Percentiles rank a stretch among this genome's conserved stretches.
Conservation (phyloP, 148 eudicot species). For the Mesembryanthemum crystallinum region DNA sequence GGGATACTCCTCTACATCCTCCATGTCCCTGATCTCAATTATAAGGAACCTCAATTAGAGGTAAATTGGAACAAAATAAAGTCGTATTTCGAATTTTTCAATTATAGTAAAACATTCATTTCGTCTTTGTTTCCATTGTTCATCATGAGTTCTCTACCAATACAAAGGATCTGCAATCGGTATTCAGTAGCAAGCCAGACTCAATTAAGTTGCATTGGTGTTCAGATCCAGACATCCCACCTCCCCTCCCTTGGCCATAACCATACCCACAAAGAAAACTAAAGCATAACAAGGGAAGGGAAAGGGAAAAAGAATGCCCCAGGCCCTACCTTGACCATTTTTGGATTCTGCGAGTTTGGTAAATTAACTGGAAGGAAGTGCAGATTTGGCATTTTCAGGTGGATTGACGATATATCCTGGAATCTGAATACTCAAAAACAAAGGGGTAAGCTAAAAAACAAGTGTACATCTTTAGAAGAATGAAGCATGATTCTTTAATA, state of each 20-base stretch:
- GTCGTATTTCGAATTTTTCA: too few relatives aligned
- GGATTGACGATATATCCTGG: slow-evolving; percentile 62
- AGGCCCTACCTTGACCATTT: slow-evolving; percentile 71
- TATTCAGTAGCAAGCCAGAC: not conserved
- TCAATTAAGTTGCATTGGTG: not conserved
- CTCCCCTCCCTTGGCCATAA: too few relatives aligned
- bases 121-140: not conserved
- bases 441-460: not conserved
- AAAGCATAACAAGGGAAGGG: too few relatives aligned
- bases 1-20: not conserved
- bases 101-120: too few relatives aligned
- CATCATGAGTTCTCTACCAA: not conserved
- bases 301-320: too few relatives aligned
- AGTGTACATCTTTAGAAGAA: not conserved
- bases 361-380: slow-evolving; percentile 91
- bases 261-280: not conserved
- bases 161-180: not conserved
- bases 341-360: slow-evolving; percentile 64
- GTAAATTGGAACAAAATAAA: not conserved
- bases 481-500: not conserved
- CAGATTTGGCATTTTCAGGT: slow-evolving; percentile 88
- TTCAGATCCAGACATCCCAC: not conserved
- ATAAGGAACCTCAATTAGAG: not conserved
- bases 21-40: not conserved
- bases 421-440: slow-evolving; percentile 46